Evolutionary conservation across 2,329 filamentous ascomycete species (phyloP).

Genomic region (Chaetomium globosum): DNA sequence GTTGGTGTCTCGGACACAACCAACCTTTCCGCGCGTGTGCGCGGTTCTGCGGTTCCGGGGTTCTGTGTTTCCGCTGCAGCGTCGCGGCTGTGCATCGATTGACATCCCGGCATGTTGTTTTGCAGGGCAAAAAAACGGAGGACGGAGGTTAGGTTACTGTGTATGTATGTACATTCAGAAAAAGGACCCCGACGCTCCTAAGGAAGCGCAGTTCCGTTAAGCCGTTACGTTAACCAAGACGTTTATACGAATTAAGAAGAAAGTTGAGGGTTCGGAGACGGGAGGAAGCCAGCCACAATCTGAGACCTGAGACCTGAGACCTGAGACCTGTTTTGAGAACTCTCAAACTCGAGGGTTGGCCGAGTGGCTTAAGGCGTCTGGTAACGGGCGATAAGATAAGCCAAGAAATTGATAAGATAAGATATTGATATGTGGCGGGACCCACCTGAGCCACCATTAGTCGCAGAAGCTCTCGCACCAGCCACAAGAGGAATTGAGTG

Average conservation of each 20-base stretch:
- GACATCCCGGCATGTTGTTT: not conserved
- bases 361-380: too few species aligned
- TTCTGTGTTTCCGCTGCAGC: not conserved
- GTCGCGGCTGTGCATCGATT: not conserved
- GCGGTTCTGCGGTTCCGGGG: slow-evolving; percentile 1
- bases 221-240: not conserved
- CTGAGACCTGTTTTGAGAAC: not conserved
- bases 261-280: not conserved
- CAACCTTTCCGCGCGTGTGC: not conserved
- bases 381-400: too few species aligned
- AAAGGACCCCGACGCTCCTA: not conserved
- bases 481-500: not conserved
- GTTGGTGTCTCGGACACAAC: slow-evolving; percentile 7
- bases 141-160: not conserved
- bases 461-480: slow-evolving; percentile 10
- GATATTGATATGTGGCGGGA: too few species aligned
- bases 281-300: not conserved
- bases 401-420: too few species aligned
- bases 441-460: too few species aligned
- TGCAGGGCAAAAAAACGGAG: not conserved
- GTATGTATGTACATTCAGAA: too few species aligned
- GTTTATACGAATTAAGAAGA: not conserved
- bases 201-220: not conserved
- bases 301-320: too few species aligned
- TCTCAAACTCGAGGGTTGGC: not conserved